Conservation (phyloP, 805 yeast species). For the Monosporozyma servazzii region DNA sequence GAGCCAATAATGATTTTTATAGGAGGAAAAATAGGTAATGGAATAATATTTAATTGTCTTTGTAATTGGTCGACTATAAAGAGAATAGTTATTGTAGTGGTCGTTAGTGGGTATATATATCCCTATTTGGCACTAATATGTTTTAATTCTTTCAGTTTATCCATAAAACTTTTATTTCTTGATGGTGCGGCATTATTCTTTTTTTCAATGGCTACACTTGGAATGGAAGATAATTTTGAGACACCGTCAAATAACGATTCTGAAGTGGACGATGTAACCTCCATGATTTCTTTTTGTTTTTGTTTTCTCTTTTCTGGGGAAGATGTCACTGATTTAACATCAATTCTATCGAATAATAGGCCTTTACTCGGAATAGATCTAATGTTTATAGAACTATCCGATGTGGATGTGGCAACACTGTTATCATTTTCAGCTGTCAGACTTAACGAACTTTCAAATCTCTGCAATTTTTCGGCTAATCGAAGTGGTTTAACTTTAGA, state of each 20-base stretch:
- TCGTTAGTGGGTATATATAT: background rate
- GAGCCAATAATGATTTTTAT: background rate
- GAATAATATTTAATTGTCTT: background rate
- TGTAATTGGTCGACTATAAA: background rate
- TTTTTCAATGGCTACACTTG: background rate
- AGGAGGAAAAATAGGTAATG: background rate
- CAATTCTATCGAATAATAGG: conserved; percentile 1
- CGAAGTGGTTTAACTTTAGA: conserved; percentile 54
- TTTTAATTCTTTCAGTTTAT: background rate
- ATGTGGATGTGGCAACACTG: background rate
- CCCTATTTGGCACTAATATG: background rate
- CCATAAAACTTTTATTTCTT: background rate
- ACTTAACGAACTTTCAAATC: conserved; percentile 11
- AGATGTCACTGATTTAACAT: background rate
- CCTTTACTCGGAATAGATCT: conserved; percentile 1
- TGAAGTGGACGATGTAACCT: background rate
- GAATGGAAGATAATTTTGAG: background rate
- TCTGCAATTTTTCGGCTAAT: conserved; percentile 43
- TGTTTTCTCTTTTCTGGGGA: background rate
- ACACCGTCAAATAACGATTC: background rate
- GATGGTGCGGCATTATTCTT: background rate
- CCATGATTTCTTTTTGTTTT: background rate
- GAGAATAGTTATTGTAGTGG: background rate
- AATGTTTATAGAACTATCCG: background rate
- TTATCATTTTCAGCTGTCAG: background rate